phyloP scores from a whole-genome alignment of 140 eudicot genomes.

The Bidens hawaiensis region DNA sequence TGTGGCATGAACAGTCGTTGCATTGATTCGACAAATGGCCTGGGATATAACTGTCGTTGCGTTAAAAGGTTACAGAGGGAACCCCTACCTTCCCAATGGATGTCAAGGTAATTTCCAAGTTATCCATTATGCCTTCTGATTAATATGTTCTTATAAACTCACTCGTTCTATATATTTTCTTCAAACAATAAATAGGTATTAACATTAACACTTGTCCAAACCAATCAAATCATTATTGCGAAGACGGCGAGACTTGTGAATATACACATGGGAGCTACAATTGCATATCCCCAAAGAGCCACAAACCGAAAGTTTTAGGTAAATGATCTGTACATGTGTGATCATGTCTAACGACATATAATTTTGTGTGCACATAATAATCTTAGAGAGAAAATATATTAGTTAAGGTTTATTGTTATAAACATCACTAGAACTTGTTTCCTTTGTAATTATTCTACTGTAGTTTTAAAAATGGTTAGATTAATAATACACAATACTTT shows the following conservation, averaged over 20 bases:
- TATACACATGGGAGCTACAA: neutral
- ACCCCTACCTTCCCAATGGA: neutral
- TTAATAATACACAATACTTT: too few relatives aligned
- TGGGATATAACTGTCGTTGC: neutral
- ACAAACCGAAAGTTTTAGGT: neutral
- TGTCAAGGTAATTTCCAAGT: neutral
- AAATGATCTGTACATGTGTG: neutral
- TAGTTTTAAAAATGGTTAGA: too few relatives aligned
- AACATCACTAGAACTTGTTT: too few relatives aligned
- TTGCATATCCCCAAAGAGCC: neutral
- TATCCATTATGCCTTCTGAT: neutral
- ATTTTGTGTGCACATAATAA: too few relatives aligned
- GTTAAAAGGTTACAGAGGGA: slow-evolving; percentile 1
- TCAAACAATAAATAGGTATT: neutral
- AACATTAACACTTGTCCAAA: neutral
- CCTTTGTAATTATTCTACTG: too few relatives aligned
- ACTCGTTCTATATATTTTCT: neutral
- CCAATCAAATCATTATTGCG: neutral
- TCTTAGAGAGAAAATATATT: too few relatives aligned
- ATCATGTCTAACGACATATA: too few relatives aligned
- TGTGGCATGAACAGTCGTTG: neutral
- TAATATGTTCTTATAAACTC: neutral
- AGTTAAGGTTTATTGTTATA: too few relatives aligned
- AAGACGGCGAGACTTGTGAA: slow-evolving; percentile 3
- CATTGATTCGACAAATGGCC: neutral